Percentiles rank a stretch among this genome's conserved stretches.
phyloP scores from a whole-genome alignment of 2,329 filamentous ascomycete genomes.

The Aspergillus sergii region DNA sequence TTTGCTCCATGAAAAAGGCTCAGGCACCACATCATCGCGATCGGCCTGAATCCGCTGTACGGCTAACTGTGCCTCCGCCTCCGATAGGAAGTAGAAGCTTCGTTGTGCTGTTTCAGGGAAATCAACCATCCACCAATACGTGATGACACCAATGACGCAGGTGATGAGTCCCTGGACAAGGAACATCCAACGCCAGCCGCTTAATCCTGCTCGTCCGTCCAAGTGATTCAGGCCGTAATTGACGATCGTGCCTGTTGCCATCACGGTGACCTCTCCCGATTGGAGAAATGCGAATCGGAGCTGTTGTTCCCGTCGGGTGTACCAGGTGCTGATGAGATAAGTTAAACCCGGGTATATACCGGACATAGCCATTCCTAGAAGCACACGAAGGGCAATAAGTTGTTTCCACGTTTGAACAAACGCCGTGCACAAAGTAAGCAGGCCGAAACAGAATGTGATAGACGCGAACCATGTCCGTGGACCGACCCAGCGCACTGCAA shows the following conservation, averaged over 20 bases:
- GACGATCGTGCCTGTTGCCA: constrained; percentile 67
- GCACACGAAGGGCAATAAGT: constrained; percentile 68
- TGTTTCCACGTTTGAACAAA: constrained; percentile 69
- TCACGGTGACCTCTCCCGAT: constrained; percentile 64
- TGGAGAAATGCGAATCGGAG: constrained; percentile 67
- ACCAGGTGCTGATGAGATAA: constrained; percentile 59
- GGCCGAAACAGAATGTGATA: constrained; percentile 63
- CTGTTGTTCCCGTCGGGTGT: constrained; percentile 66
- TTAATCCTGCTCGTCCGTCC: constrained; percentile 57
- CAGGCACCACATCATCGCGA: constrained; percentile 60
- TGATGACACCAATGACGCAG: constrained; percentile 59
- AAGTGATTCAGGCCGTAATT: constrained; percentile 71
- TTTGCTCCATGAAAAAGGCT: constrained; percentile 59
- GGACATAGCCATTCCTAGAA: constrained; percentile 66
- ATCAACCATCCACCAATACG: constrained; percentile 72
- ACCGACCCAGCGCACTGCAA: constrained; percentile 66
- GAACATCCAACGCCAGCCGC: constrained; percentile 72
- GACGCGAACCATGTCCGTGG: constrained; percentile 64
- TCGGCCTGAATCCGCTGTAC: constrained; percentile 62
- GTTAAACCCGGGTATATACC: constrained; percentile 50
- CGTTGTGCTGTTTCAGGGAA: constrained; percentile 64
- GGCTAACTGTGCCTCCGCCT: constrained; percentile 59
- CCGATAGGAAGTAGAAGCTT: constrained; percentile 61
- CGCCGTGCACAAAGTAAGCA: constrained; percentile 69
- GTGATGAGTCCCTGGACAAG: constrained; percentile 67